These are phyloP conservation scores for Penicillium maclennaniae DNA, from an alignment of 495 filamentous ascomycete species.

Conservation along the genomic window DNA sequence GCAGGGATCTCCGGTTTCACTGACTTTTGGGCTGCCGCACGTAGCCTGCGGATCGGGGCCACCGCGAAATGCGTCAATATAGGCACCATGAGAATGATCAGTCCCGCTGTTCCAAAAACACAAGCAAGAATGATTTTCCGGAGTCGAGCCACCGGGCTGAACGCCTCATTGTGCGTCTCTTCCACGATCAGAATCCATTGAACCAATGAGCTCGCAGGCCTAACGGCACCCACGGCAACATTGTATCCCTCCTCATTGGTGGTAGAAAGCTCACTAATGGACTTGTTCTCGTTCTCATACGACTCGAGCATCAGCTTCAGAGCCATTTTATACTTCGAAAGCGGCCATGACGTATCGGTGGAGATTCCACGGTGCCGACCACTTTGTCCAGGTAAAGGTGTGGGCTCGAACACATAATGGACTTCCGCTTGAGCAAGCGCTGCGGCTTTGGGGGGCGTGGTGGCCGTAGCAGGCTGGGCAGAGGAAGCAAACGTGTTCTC, in stretches of 20 bases:
- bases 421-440: constrained; percentile 25
- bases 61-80: constrained; percentile 78
- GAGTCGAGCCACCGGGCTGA: constrained; percentile 66
- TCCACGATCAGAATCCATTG: constrained; percentile 83
- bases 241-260: constrained; percentile 60
- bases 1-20: constrained; percentile 50
- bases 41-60: constrained; percentile 71
- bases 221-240: constrained; percentile 71
- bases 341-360: constrained; percentile 49
- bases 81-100: constrained; percentile 62
- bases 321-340: constrained; percentile 55
- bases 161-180: constrained; percentile 67
- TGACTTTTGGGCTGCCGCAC: constrained; percentile 73
- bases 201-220: constrained; percentile 58
- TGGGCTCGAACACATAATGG: constrained; percentile 43
- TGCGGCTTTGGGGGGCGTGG: constrained; percentile 10
- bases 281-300: constrained; percentile 51
- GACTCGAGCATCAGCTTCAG: constrained; percentile 47
- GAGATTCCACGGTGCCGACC: constrained; percentile 49
- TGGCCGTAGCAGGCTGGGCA: constrained; percentile 22
- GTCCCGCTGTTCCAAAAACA: constrained; percentile 75
- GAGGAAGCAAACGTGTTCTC: constrained; percentile 59
- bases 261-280: constrained; percentile 60
- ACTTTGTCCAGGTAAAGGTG: constrained; percentile 21
- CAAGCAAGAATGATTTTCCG: constrained; percentile 75